Evolutionary conservation across 441 rosid species (phyloP).

Genomic region (Corymbia calophylla): DNA sequence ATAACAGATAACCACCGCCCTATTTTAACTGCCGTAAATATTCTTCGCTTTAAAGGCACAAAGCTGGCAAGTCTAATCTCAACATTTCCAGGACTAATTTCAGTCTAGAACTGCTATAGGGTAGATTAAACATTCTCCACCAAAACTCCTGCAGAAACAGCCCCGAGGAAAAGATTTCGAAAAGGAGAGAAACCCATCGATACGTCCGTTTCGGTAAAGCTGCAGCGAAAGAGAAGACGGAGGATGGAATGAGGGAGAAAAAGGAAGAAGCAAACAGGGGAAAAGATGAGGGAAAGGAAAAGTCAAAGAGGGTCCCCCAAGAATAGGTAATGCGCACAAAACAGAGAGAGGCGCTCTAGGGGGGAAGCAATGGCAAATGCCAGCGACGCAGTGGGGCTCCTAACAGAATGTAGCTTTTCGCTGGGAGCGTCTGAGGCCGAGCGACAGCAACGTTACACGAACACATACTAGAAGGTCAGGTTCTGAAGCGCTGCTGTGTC

Average conservation of each 20-base stretch:
- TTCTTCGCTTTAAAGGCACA: background rate
- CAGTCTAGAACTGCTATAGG: background rate
- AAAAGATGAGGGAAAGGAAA: constrained; percentile 16
- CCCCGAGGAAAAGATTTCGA: background rate
- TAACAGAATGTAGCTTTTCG: background rate
- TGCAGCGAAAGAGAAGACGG: constrained; percentile 10
- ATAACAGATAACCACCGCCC: background rate
- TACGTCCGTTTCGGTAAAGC: constrained; percentile 20
- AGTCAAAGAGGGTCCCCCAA: background rate
- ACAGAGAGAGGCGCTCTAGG: background rate
- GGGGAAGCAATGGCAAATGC: background rate
- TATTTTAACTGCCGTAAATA: background rate
- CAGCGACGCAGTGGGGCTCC: constrained; percentile 1
- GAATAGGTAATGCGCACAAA: background rate
- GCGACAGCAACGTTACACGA: constrained; percentile 21
- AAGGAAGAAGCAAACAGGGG: background rate
- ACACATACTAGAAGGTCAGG: background rate
- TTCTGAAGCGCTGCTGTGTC: background rate
- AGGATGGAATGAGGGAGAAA: constrained; percentile 12
- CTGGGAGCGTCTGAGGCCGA: background rate
- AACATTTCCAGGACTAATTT: background rate
- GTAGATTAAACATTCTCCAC: background rate
- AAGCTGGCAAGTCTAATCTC: background rate
- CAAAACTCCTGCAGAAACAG: background rate
- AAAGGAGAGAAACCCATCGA: background rate